These are phyloP conservation scores for Cladosporium cucumerinum DNA, from an alignment of 2,329 filamentous ascomycete species.

Conservation along the genomic window DNA sequence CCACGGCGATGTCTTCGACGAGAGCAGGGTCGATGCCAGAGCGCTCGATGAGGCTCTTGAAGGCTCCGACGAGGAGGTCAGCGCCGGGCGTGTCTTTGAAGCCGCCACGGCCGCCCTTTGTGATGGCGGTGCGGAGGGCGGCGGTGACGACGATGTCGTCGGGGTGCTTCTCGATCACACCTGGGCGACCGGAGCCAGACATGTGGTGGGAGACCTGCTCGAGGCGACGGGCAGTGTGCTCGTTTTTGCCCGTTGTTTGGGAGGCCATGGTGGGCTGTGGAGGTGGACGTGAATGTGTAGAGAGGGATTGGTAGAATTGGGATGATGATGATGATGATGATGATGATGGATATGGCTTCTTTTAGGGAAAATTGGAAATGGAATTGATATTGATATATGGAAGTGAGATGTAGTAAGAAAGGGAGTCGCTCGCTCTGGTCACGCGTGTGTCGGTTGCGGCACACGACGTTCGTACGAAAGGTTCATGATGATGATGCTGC, in stretches of 20 bases:
- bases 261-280: slow-evolving; percentile 13
- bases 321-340: too few species aligned
- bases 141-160: slow-evolving; percentile 85
- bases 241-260: slow-evolving; percentile 16
- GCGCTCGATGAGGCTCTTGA: slow-evolving; percentile 76
- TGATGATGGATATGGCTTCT: not conserved
- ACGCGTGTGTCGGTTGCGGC: slow-evolving; percentile 4
- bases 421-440: not conserved
- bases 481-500: too few species aligned
- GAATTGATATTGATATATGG: not conserved
- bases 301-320: not conserved
- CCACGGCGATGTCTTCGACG: slow-evolving; percentile 90
- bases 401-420: not conserved
- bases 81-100: slow-evolving; percentile 94
- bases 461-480: not conserved
- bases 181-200: slow-evolving; percentile 42
- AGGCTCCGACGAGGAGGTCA: slow-evolving; percentile 79
- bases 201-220: slow-evolving; percentile 58
- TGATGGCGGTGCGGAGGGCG: slow-evolving; percentile 86
- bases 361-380: not conserved
- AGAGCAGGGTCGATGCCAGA: slow-evolving; percentile 83
- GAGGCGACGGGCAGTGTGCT: slow-evolving; percentile 42
- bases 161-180: slow-evolving; percentile 52
- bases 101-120: slow-evolving; percentile 85
- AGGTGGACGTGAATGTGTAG: not conserved